These are phyloP conservation scores for Erysimum cheiranthoides DNA, from an alignment of 345 rosid genomes.

Conservation along the genomic window DNA sequence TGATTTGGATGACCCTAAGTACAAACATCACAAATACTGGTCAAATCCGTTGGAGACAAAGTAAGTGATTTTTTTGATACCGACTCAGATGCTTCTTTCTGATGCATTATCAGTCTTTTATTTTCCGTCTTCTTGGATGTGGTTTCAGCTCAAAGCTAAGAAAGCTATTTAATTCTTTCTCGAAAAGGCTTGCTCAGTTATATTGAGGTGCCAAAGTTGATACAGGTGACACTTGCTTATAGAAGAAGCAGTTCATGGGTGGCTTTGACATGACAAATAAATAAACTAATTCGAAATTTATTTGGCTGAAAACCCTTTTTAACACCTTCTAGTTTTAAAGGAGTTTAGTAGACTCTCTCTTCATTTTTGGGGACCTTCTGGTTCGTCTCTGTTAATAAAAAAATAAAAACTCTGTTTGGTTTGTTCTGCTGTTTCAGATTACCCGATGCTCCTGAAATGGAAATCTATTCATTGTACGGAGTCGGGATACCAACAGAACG, in stretches of 20 bases:
- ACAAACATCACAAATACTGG: conserved; percentile 84
- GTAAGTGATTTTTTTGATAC: conserved; percentile 55
- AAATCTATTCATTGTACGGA: conserved; percentile 86
- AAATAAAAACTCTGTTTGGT: not conserved
- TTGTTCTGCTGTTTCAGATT: conserved; percentile 61
- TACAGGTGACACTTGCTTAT: conserved; percentile 5
- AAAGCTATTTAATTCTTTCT: conserved; percentile 17
- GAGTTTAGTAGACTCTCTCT: not conserved
- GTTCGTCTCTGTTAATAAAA: too few species aligned
- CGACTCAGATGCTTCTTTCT: not conserved
- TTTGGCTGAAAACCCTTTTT: not conserved
- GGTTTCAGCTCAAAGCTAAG: conserved; percentile 4
- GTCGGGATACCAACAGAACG: conserved; percentile 96
- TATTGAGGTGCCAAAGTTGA: conserved; percentile 23
- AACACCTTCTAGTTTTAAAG: not conserved
- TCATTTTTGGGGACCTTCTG: not conserved
- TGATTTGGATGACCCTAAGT: conserved; percentile 86
- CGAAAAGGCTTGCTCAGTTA: conserved; percentile 1
- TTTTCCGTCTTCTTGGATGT: conserved; percentile 9
- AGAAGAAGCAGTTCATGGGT: not conserved
- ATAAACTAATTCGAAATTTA: not conserved
- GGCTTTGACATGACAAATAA: not conserved
- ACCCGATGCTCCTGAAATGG: conserved; percentile 94
- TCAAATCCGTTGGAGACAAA: conserved; percentile 92
- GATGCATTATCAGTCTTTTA: conserved; percentile 15